phyloP scores from a whole-genome alignment of 306 rosid genomes.

The Echinosophora koreensis region DNA sequence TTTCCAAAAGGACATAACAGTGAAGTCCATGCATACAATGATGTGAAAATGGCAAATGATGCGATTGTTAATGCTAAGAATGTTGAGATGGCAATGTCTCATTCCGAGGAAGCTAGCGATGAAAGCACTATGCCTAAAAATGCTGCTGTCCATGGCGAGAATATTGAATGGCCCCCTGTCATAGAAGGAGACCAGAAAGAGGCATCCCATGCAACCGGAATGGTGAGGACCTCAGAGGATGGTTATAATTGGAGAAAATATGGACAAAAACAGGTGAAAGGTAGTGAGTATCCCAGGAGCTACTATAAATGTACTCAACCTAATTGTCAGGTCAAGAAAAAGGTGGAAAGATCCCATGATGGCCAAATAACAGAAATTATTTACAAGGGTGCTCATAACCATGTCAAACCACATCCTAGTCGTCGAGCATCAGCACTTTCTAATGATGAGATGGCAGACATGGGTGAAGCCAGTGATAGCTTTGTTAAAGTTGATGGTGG shows the following conservation, averaged over 20 bases:
- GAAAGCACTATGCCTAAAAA: slow-evolving; percentile 53
- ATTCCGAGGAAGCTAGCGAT: slow-evolving; percentile 51
- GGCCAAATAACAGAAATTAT: slow-evolving; percentile 93
- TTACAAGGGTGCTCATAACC: slow-evolving; percentile 85
- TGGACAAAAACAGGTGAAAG: slow-evolving; percentile 96
- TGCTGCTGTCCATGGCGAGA: slow-evolving; percentile 44
- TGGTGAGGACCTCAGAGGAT: slow-evolving; percentile 70
- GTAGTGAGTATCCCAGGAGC: slow-evolving; percentile 94
- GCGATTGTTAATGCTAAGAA: slow-evolving; percentile 44
- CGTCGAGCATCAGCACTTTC: slow-evolving; percentile 62
- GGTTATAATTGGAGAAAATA: slow-evolving; percentile 97
- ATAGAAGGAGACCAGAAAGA: slow-evolving; percentile 64
- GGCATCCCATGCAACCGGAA: slow-evolving; percentile 52
- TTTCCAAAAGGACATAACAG: slow-evolving; percentile 51
- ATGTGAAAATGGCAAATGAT: slow-evolving; percentile 45
- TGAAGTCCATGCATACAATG: slow-evolving; percentile 53
- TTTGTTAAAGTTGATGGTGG: slow-evolving; percentile 59
- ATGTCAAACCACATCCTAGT: slow-evolving; percentile 66
- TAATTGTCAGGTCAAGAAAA: slow-evolving; percentile 88
- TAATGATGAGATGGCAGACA: slow-evolving; percentile 60
- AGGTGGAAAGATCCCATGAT: slow-evolving; percentile 88
- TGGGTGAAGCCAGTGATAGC: slow-evolving; percentile 62
- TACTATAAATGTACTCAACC: slow-evolving; percentile 86
- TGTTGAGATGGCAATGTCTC: slow-evolving; percentile 50
- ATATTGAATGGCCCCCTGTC: slow-evolving; percentile 42